Base-by-base conservation (phyloP, 192 early-diverging fungal species). In the Paraglomus brasilianum region DNA sequence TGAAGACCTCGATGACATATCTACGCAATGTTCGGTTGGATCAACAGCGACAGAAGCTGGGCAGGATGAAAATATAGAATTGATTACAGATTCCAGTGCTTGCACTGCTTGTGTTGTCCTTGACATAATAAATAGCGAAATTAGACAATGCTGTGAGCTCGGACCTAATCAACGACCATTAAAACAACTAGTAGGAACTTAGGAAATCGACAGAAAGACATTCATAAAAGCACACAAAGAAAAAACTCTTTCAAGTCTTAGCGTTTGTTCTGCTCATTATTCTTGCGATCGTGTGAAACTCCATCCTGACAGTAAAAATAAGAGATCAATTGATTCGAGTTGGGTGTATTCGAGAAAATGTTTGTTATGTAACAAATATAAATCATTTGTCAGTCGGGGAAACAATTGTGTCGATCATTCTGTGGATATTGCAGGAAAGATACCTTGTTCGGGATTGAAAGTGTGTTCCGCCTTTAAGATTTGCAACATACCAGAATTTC, bases 291-390 rank as follows among this genome's bases (percentile, higher is more conserved):
- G 40, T 39, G 40, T 39, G n/a, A 8, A 58, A 14, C 36, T 58
- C 40, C 56, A 58, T 39, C 1, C n/a, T 39, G 0, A 39, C 40
- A 39, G 30, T 14, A 58, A 58, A 39, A 22, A 58, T 21, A 0
- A 1, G 40, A 8, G 36, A 8, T 40, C 0, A 39, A 58, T 58
- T 58, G 36, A 58, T 17, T 39, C 30, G 40, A 58, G 56, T 39
- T 58, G 56, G 56, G n/a, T 57, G 9, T 47, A 39, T 58, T 39
- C 9, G 10, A 6, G n/a, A 15, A 8, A 39, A 39, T 58, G 56
- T 14, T 58, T 58, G 40, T 58, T 58, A 14, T 58, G 36, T 2
- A 58, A 58, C 4, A 58, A 58, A 39, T 58, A 22, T 58, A 58
- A 58, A 4, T 38, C 30, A 39, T 58, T 58, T 58, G 30, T 39